Base-by-base conservation (phyloP, 1,139 yeast genomes). In the Sugiyamaella xylanicola region DNA sequence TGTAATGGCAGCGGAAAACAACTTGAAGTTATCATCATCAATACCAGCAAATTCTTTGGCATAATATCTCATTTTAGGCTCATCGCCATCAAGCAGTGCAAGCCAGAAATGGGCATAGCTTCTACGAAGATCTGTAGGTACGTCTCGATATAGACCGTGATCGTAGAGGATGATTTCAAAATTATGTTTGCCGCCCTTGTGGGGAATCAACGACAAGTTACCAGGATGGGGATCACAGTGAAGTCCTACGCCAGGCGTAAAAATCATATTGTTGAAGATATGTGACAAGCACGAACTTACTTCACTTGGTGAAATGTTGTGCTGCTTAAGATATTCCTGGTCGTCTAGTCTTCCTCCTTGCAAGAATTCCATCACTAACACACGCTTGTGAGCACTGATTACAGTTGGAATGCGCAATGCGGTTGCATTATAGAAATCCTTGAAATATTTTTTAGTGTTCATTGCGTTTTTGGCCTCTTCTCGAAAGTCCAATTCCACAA, bases 221-320 rank as follows among this genome's bases (percentile, higher is more conserved):
- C 99, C 99, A 13, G 96, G 97, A 70, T 93, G 99, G 0, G 99
- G 99, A 70, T 93, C 99, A 74, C 99, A 93, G 69, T 93, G 99
- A 51, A 93, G 81, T 0, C 92, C 91, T 16, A 90, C 97, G 27
- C 84, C 85, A 0, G 97, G 96, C 1, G 95, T 87, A 74, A 93
- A 93, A 47, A 95, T 90, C 99, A 93, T 93, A 67, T 85, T 86
- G 74, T 92, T 90, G 76, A 93, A 93, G 27, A 90, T 84, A 66
- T 92, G 97, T 0, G 97, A 85, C 48, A 93, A 77, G 68, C 98
- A 93, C 7, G 85, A 76, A 2, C 95, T 86, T 3, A 93, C 95
- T 61, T 89, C 87, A 0, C 86, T 81, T 15, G 96, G 77, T 20
- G 87, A 82, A 55, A 93, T 91, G 39, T 80, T 68, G 67, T 90